Base-by-base conservation (phyloP, 495 filamentous ascomycete genomes). In the Pseudoneurospora amorphoporcata region DNA sequence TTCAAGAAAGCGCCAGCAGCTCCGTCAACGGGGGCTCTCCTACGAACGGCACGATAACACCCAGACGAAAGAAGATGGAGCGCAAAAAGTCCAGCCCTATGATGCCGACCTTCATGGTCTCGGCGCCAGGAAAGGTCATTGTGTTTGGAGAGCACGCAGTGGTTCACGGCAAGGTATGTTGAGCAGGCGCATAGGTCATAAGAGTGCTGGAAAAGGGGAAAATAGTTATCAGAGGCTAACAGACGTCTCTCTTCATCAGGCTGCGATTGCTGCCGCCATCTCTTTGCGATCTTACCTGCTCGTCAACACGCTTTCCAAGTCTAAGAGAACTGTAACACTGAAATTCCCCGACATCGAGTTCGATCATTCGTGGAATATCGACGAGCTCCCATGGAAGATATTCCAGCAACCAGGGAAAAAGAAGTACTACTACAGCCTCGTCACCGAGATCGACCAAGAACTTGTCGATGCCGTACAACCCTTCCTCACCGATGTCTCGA, bases 111-210 rank as follows among this genome's bases (percentile, higher is more conserved):
- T 99, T 98, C 75, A 97, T 98, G 92, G 94, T 97, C 71, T 98
- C 95, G 8, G 94, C 95, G 16, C 95, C 95, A 14, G 95, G 94
- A 40, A 99, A 99, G 81, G 95, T 97, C 77, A 98, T 99, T 79
- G 92, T 97, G 19, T 97, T 92, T 81, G 95, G 95, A 70, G 95
- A 99, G 79, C 95, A 99, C 84, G 92, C 95, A 12, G 95, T 97
- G 3, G 95, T 99, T 10, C 88, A 99, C 78, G 95, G 95, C 78
- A 97, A 97, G 86, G 90, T 91, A 77, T 72, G 77, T 71, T 19
- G 17, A 7, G 32, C 4, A 39, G 17, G 43, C 9, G 23, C 32
- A 8, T 0, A 37, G 14, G 1, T 65, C 32, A 4, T 32, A 35
- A 8, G 14, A 23, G 2, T 32, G 53, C 29, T 37, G 19, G 42